Base-by-base conservation (phyloP, 129 eudicot species). In the Dittrichia graveolens region DNA sequence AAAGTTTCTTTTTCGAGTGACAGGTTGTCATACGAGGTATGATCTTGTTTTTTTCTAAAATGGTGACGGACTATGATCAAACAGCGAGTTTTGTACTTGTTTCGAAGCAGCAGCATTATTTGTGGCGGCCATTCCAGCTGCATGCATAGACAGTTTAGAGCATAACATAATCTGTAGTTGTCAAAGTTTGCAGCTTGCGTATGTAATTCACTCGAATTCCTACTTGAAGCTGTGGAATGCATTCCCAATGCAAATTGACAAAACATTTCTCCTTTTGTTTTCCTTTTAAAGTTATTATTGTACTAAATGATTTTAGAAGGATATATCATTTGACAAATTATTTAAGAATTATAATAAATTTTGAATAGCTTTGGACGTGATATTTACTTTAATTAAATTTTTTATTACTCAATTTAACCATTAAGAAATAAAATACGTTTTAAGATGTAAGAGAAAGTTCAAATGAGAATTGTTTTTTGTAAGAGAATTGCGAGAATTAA, bases 21-120 rank as follows among this genome's bases (percentile, higher is more conserved):
- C 70, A 15, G 64, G 54, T 37, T 58, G 72, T 49, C 71, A 13
- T 72, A 58, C 75, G n/a, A 72, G 73, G 84, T 73, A 65, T 75
- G 65, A 79, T 75, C 67, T 61, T 61, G 13, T 59, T 43, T 55
- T 55, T 73, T 68, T 60, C 43, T 52, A 50, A 44, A 44, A 61
- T 70, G 31, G 38, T 60, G 37, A 35, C 71, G 37, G 78, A 79
- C 73, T 46, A 74, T 60, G 75, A 75, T 61, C 70, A 46, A 65
- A 65, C 77, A 76, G 75, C 80, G 79, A 66, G 75, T 78, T 84
- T 80, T 87, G 89, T 85, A 75, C 71, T 77, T 75, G 50, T 18
- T 57, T 78, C 61, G 43, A 54, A 71, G 67, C 60, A 71, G 67
- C 60, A 49, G 62, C 65, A 39, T 74, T 79, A 74, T 81, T 74